These are phyloP conservation scores for Boletales sp. DNA, from an alignment of 768 basidiomycete genomes.

Conservation along the genomic window DNA sequence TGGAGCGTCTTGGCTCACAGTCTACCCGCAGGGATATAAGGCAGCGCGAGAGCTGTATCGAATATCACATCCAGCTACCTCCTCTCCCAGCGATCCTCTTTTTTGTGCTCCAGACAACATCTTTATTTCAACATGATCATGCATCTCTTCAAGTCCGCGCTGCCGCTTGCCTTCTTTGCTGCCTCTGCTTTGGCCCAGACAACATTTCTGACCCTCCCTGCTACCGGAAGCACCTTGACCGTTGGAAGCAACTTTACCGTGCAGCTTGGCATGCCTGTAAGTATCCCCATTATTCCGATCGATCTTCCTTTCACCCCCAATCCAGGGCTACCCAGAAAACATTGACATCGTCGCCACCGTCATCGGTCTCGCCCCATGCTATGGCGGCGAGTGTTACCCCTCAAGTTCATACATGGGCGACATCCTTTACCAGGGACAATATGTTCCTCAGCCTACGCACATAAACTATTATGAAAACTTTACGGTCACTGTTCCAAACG, in stretches of 20 bases:
- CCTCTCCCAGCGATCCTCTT: not conserved
- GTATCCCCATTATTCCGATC: not conserved
- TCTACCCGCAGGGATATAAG: too few species aligned
- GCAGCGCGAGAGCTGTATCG: too few species aligned
- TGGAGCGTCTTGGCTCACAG: too few species aligned
- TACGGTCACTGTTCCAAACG: too few species aligned
- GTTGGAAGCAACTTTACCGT: constrained; percentile 7
- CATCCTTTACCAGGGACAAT: too few species aligned
- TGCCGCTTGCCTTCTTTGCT: constrained; percentile 13
- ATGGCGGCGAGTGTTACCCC: too few species aligned
- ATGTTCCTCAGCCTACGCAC: too few species aligned
- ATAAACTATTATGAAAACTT: too few species aligned
- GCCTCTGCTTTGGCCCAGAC: constrained; percentile 10
- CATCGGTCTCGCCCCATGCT: too few species aligned
- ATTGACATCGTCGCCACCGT: constrained; percentile 22
- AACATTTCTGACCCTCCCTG: constrained; percentile 1
- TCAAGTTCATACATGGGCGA: too few species aligned
- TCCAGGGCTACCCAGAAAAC: constrained; percentile 14
- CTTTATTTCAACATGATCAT: constrained; percentile 2
- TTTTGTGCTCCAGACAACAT: not conserved
- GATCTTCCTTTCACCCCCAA: not conserved
- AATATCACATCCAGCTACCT: not conserved
- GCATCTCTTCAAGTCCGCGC: constrained; percentile 9
- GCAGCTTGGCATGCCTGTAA: constrained; percentile 8
- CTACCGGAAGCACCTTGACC: not conserved